phyloP scores from a whole-genome alignment of 2,329 filamentous ascomycete species.

The Penicillium sp. region DNA sequence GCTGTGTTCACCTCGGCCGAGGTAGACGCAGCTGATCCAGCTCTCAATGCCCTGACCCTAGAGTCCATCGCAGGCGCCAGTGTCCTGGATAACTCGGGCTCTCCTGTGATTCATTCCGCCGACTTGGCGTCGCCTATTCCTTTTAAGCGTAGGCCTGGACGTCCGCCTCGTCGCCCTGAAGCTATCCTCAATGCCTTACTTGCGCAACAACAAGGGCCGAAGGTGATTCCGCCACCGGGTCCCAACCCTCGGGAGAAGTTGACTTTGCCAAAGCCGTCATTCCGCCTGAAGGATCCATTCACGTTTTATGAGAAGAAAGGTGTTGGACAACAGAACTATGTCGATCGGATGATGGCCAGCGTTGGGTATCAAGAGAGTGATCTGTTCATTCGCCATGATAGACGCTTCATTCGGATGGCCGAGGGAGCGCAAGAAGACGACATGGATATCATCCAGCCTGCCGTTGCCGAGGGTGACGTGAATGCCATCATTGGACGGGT shows the following conservation, averaged over 20 bases:
- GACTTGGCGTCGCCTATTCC: constrained; percentile 49
- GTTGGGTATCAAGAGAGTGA: constrained; percentile 97
- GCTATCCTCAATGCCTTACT: constrained; percentile 66
- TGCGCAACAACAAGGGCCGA: constrained; percentile 64
- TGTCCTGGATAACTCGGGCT: constrained; percentile 43
- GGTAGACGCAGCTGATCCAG: constrained; percentile 74
- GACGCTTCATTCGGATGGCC: constrained; percentile 68
- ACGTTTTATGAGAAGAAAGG: constrained; percentile 74
- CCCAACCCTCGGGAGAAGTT: constrained; percentile 57
- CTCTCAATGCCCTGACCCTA: constrained; percentile 50
- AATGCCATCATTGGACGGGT: constrained; percentile 74
- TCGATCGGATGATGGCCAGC: constrained; percentile 94
- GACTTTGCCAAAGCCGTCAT: constrained; percentile 57
- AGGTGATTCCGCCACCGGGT: constrained; percentile 54
- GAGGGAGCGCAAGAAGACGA: constrained; percentile 70
- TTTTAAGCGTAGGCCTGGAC: constrained; percentile 65
- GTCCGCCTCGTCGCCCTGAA: constrained; percentile 68
- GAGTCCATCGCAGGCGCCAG: constrained; percentile 38
- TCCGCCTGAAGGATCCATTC: constrained; percentile 55
- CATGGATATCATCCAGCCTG: constrained; percentile 60
- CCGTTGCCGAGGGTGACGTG: constrained; percentile 66
- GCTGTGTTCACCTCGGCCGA: constrained; percentile 81
- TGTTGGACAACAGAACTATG: constrained; percentile 84
- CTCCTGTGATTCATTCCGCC: constrained; percentile 49
- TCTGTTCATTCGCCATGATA: constrained; percentile 78